A percentile compares a stretch with the other conserved stretches of the same genome.
Evolutionary conservation across 192 early-diverging fungal species (phyloP).

Genomic region (Allomyces macrogynus): DNA sequence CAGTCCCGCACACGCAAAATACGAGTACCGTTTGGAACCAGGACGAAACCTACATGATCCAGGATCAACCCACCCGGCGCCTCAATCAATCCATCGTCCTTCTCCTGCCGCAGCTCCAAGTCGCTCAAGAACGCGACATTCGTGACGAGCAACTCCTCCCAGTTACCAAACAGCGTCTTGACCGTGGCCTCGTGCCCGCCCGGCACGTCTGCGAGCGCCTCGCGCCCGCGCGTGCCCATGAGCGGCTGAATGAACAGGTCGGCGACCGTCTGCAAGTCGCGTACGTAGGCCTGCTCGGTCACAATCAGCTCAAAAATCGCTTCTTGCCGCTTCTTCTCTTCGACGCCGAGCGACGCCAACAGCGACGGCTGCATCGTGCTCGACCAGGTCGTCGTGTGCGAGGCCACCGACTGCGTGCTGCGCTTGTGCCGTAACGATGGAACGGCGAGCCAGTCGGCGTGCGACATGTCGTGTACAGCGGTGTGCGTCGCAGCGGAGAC

Average conservation of each 20-base stretch:
- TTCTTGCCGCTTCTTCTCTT: conserved; percentile 79
- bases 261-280: conserved; percentile 59
- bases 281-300: conserved; percentile 79
- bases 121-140: conserved; percentile 8
- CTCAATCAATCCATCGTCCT: conserved; percentile 45
- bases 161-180: not conserved
- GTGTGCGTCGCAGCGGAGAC: no score
- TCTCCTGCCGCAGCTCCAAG: conserved; percentile 41
- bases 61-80: conserved; percentile 5
- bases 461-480: not conserved
- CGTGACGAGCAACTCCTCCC: not conserved
- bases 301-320: conserved; percentile 80
- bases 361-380: conserved; percentile 10
- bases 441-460: not conserved
- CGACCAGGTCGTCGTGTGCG: not conserved
- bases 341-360: conserved; percentile 39
- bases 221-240: not conserved
- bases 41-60: not conserved
- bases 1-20: no score
- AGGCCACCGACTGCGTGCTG: not conserved
- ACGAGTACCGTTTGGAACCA: not conserved
- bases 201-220: not conserved
- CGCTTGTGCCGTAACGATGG: not conserved
- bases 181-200: not conserved
- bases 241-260: conserved; percentile 20